A percentile compares a stretch with the other conserved stretches of the same genome.
phyloP scores from a whole-genome alignment of 108 stramenopile species.

The Nitzschia inconspicua region DNA sequence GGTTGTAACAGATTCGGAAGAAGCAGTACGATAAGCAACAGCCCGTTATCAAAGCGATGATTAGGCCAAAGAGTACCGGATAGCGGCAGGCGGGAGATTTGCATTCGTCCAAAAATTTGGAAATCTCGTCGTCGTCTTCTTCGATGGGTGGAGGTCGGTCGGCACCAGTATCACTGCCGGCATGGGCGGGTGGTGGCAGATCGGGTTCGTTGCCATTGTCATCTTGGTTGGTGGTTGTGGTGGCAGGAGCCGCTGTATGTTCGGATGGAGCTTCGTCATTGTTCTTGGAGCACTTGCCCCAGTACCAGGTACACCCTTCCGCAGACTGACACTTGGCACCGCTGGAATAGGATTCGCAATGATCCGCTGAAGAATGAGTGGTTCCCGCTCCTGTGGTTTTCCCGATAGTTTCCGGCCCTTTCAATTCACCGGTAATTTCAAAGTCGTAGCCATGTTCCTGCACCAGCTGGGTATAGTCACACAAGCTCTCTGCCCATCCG shows the following conservation, averaged over 20 bases:
- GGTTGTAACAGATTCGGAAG: too few relatives aligned
- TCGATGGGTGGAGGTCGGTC: too few relatives aligned
- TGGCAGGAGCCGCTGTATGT: too few relatives aligned
- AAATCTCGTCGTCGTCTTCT: too few relatives aligned
- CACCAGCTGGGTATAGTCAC: constrained; percentile 58
- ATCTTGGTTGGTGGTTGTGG: neutral
- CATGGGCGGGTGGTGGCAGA: neutral
- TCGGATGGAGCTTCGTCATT: neutral
- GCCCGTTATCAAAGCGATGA: too few relatives aligned
- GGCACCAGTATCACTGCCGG: too few relatives aligned
- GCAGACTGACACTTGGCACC: neutral
- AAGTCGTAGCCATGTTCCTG: constrained; percentile 14
- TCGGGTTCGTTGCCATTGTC: neutral
- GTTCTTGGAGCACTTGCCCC: constrained; percentile 6
- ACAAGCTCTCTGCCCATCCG: constrained; percentile 88
- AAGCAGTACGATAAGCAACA: constrained; percentile 1
- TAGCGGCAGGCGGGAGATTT: too few relatives aligned
- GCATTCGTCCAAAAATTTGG: too few relatives aligned
- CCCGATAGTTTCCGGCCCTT: neutral
- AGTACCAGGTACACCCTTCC: constrained; percentile 8
- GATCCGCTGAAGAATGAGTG: neutral
- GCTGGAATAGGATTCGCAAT: neutral
- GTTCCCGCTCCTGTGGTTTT: neutral
- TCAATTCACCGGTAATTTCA: constrained; percentile 15
- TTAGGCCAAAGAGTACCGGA: too few relatives aligned